Conservation (phyloP, 2,329 filamentous ascomycete species). For the Elsinoe batatas region DNA sequence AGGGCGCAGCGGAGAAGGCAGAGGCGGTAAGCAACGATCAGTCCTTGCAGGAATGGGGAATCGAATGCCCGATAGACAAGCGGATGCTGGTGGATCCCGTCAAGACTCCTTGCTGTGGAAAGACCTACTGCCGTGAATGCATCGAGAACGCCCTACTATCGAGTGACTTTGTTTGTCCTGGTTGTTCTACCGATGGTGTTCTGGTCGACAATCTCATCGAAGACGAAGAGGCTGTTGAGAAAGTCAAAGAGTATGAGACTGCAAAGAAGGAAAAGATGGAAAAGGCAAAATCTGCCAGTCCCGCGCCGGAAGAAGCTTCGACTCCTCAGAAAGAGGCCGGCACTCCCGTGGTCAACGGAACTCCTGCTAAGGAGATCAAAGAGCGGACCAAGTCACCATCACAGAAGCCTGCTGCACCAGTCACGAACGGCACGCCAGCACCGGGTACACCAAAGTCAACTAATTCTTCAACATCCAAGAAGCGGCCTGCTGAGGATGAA, state of each 20-base stretch:
- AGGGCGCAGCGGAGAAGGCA: conserved; percentile 65
- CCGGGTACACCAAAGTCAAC: conserved; percentile 19
- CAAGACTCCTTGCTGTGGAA: conserved; percentile 97
- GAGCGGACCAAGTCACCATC: conserved; percentile 16
- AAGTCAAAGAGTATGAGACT: conserved; percentile 64
- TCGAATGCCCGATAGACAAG: conserved; percentile 94
- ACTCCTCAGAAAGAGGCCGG: conserved; percentile 18
- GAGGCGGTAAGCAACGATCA: conserved; percentile 72
- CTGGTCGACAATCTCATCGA: conserved; percentile 80
- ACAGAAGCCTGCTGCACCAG: conserved; percentile 14
- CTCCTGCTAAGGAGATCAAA: conserved; percentile 9
- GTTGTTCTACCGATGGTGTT: conserved; percentile 81
- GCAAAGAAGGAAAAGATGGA: conserved; percentile 37
- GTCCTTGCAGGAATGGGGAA: conserved; percentile 74
- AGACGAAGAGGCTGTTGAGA: conserved; percentile 80
- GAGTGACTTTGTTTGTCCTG: conserved; percentile 92
- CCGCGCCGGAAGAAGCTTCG: conserved; percentile 26
- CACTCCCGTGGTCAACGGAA: conserved; percentile 11
- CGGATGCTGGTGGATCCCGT: conserved; percentile 97
- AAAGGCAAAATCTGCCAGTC: conserved; percentile 32
- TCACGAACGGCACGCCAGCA: conserved; percentile 19
- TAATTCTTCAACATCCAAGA: conserved; percentile 47
- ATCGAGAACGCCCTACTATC: conserved; percentile 98
- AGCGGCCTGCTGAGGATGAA: conserved; percentile 70
- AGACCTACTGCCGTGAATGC: conserved; percentile 98